Percentiles rank a stretch among this genome's conserved stretches.
Evolutionary conservation across 2,329 filamentous ascomycete species (phyloP).

Genomic region (Penicillium brasilianum): DNA sequence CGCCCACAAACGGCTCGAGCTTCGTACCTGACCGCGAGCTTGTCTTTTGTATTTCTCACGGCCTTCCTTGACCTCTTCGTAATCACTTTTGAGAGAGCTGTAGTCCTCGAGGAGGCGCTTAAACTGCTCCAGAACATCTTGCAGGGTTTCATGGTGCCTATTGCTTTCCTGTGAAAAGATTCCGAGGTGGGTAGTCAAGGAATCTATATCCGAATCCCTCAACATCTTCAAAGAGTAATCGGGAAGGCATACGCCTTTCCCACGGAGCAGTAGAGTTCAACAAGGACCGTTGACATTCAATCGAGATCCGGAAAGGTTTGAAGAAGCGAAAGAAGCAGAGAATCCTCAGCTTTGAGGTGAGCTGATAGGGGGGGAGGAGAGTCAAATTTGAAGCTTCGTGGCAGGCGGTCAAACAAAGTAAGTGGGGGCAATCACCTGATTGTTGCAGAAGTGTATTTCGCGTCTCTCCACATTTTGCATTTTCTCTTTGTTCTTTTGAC

Average conservation of each 20-base stretch:
- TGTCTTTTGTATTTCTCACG: constrained; percentile 62
- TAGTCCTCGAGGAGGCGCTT: constrained; percentile 59
- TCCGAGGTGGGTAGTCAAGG: constrained; percentile 26
- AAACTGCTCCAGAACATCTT: constrained; percentile 47
- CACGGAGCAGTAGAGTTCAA: constrained; percentile 12
- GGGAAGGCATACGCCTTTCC: constrained; percentile 31
- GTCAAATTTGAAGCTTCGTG: constrained; percentile 23
- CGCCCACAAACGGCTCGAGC: background rate
- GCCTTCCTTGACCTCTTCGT: constrained; percentile 60
- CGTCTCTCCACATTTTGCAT: background rate
- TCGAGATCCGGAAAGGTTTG: background rate
- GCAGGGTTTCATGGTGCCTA: constrained; percentile 38
- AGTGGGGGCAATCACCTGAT: constrained; percentile 18
- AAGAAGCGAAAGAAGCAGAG: constrained; percentile 1
- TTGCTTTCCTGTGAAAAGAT: constrained; percentile 32
- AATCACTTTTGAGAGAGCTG: constrained; percentile 61
- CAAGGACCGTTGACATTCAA: constrained; percentile 18
- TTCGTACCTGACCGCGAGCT: constrained; percentile 50
- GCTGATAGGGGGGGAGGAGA: constrained; percentile 1
- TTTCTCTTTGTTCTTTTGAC: background rate
- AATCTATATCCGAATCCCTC: constrained; percentile 35
- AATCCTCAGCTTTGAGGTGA: background rate
- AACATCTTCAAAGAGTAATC: constrained; percentile 25
- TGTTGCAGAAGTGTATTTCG: background rate
- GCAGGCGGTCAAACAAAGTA: constrained; percentile 20